phyloP scores from a whole-genome alignment of 768 basidiomycete genomes.

The Cyclocybe aegerita region DNA sequence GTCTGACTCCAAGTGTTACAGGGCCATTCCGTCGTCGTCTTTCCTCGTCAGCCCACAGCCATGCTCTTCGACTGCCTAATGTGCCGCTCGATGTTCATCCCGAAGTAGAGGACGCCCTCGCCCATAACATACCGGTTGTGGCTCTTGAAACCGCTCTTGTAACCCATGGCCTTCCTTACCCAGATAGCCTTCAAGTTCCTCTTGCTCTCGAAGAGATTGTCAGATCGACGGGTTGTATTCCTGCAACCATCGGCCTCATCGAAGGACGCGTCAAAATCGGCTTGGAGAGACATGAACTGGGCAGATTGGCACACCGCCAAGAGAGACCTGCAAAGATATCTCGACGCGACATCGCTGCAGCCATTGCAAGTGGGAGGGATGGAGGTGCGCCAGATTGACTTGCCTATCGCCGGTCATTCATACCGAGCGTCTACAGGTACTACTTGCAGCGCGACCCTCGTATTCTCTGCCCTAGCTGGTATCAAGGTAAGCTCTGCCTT shows the following conservation, averaged over 20 bases:
- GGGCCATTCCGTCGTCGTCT: slow-evolving; percentile 7
- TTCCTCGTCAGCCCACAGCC: slow-evolving; percentile 10
- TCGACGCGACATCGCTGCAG: slow-evolving; percentile 75
- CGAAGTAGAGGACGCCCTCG: slow-evolving; percentile 82
- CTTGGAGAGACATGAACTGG: slow-evolving; percentile 61
- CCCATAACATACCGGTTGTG: slow-evolving; percentile 65
- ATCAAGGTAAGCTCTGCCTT: slow-evolving; percentile 61
- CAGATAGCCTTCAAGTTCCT: slow-evolving; percentile 72
- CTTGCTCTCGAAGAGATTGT: slow-evolving; percentile 72
- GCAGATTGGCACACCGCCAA: slow-evolving; percentile 57
- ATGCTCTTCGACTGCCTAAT: slow-evolving; percentile 15
- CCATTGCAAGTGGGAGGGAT: slow-evolving; percentile 63
- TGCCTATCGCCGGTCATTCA: background rate
- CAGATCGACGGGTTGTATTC: slow-evolving; percentile 71
- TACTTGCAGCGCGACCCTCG: slow-evolving; percentile 72
- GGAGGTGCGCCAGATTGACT: slow-evolving; percentile 55
- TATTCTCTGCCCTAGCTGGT: slow-evolving; percentile 77
- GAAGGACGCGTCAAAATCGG: slow-evolving; percentile 87
- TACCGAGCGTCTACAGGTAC: slow-evolving; percentile 39
- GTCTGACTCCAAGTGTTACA: background rate
- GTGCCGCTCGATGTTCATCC: slow-evolving; percentile 69
- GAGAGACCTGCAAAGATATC: slow-evolving; percentile 65
- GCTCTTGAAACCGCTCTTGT: slow-evolving; percentile 92
- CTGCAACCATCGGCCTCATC: slow-evolving; percentile 89
- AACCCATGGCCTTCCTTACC: slow-evolving; percentile 89